A percentile compares a stretch with the other conserved stretches of the same genome.
phyloP scores from a whole-genome alignment of 2,329 filamentous ascomycete genomes.

The Colletotrichum sojae region DNA sequence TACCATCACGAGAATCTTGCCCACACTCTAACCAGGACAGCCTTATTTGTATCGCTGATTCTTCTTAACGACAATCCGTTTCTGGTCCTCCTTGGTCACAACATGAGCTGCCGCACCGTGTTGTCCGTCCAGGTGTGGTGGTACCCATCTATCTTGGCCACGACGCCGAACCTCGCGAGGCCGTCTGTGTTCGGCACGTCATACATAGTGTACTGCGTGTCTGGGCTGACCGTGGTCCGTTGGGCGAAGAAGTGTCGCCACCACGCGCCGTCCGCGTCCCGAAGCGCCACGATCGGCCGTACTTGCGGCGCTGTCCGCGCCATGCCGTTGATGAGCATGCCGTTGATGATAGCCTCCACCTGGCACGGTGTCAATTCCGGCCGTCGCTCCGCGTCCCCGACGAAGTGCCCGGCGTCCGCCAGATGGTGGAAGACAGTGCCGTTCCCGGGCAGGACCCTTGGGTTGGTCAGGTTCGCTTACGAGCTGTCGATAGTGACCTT shows the following conservation, averaged over 20 bases:
- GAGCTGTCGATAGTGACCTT: conserved; percentile 9
- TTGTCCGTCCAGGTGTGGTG: background rate
- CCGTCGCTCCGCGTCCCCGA: too few species aligned
- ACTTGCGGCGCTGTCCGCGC: conserved; percentile 9
- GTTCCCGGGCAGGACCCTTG: background rate
- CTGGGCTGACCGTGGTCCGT: background rate
- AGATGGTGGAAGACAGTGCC: conserved; percentile 20
- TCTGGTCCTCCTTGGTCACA: background rate
- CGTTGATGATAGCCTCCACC: conserved; percentile 21
- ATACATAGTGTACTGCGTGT: background rate
- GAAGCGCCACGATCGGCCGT: background rate
- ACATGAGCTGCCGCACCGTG: background rate
- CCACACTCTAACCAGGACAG: too few species aligned
- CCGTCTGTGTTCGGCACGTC: background rate
- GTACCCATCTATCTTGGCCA: background rate
- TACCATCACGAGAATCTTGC: too few species aligned
- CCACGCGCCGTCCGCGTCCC: conserved; percentile 11
- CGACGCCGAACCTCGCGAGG: background rate
- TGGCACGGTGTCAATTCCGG: conserved; percentile 2
- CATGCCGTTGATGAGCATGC: conserved; percentile 23
- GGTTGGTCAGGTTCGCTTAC: conserved; percentile 23
- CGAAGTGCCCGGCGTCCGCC: background rate
- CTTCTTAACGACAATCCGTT: too few species aligned
- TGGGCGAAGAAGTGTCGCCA: conserved; percentile 21
- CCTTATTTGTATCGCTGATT: too few species aligned